Base-by-base conservation (phyloP, 129 eudicot genomes). In the Centaurea solstitialis region DNA sequence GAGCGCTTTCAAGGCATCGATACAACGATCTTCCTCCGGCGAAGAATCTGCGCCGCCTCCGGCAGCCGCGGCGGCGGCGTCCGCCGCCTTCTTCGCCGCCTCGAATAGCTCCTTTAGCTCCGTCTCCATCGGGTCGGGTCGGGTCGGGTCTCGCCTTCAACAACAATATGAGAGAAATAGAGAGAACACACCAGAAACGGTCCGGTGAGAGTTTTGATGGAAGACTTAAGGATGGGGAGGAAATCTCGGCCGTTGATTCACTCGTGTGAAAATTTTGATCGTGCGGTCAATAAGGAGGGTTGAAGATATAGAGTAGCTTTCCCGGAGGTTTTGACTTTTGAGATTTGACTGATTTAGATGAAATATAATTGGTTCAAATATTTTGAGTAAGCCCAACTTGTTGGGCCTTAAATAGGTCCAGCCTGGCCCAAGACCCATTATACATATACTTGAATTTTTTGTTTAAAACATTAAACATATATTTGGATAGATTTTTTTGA, bases 1-100 rank as follows among this genome's bases (percentile, higher is more conserved):
- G 23, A 94, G 91, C 38, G 84, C 86, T 10, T 89, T 90, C 24
- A 94, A 81, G 15, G 95, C 90, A 33, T 94, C 97, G 50, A 94
- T 83, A 78, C 97, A 94, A 2, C 94, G 96, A 59, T 89, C 93
- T 89, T 92, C 98, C 82, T 91, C 98, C 83, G 87, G 79, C 47
- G 90, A 79, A 1, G 84, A 78, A 24, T 77, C 89, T 21, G 23
- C 80, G 15, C 18, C 87, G 4, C 11, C 84, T 33, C 77, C 76
- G 71, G 43, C 80, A 20, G 11, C 59, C 4, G 85, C 82, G 8
- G 94, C 92, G 8, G 94, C 92, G 7, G 89, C 97, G 73, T 86
- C 97, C 0, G 97, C 99, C 28, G 99, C 91, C 65, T 87, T 94
- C 86, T 95, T 91, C 39, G 87, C 99, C 74, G 86, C 82, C 75